Percentiles rank a stretch among this genome's conserved stretches.
These are phyloP conservation scores for Globisporangium parvum DNA, from an alignment of 352 stramenopile genomes.

Conservation along the genomic window DNA sequence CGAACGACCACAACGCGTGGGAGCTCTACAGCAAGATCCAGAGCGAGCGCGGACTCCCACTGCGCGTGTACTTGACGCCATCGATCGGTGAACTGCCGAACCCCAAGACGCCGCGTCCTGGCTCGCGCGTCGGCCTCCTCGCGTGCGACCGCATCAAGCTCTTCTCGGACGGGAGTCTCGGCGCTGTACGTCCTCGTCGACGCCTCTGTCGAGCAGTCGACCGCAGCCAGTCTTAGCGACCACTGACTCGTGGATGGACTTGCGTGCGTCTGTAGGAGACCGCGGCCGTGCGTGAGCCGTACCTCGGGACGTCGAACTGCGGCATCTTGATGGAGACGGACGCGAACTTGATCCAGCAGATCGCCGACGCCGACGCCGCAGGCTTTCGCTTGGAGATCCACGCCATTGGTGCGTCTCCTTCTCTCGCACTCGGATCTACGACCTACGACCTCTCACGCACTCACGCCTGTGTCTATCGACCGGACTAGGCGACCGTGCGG, in stretches of 20 bases:
- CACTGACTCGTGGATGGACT: background rate
- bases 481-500: constrained; percentile 49
- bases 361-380: constrained; percentile 39
- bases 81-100: constrained; percentile 59
- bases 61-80: constrained; percentile 78
- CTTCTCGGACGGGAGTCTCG: constrained; percentile 85
- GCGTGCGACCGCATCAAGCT: constrained; percentile 86
- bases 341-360: constrained; percentile 53
- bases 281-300: constrained; percentile 64
- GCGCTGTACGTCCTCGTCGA: constrained; percentile 37
- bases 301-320: constrained; percentile 52
- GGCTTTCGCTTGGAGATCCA: constrained; percentile 86
- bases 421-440: background rate
- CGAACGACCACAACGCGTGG: constrained; percentile 80
- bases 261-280: constrained; percentile 50
- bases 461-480: background rate
- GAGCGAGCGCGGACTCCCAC: constrained; percentile 32
- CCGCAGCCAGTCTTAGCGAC: background rate
- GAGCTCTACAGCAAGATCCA: constrained; percentile 79
- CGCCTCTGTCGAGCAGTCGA: background rate
- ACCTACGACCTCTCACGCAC: no score
- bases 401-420: constrained; percentile 62
- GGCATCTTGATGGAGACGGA: constrained; percentile 85
- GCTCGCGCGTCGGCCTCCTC: constrained; percentile 42
- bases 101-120: constrained; percentile 29